Evolutionary conservation across 2,329 filamentous ascomycete species (phyloP).

Genomic region (Epichloe festucae): DNA sequence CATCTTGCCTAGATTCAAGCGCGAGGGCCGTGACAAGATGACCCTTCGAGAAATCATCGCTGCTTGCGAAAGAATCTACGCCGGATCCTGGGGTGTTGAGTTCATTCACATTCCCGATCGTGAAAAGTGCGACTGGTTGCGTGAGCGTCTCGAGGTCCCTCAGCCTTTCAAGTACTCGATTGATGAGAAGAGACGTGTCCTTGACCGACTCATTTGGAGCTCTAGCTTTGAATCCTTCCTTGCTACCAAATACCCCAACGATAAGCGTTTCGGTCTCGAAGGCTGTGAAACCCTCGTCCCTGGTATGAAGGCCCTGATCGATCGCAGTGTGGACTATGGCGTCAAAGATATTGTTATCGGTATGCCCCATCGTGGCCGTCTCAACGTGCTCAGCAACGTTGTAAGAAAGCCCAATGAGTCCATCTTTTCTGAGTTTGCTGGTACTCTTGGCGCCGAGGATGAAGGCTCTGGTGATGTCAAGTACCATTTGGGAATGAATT

Average conservation of each 20-base stretch:
- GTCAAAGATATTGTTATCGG: constrained; percentile 99
- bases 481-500: constrained; percentile 99
- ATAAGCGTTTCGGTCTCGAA: constrained; percentile 98
- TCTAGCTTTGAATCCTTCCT: constrained; percentile 95
- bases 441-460: constrained; percentile 73
- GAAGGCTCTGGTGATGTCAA: constrained; percentile 98
- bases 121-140: constrained; percentile 96
- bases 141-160: constrained; percentile 87
- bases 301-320: constrained; percentile 98
- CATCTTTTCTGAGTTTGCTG: constrained; percentile 97
- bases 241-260: constrained; percentile 96
- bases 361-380: constrained; percentile 96
- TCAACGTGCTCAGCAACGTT: constrained; percentile 96
- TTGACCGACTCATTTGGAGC: constrained; percentile 96
- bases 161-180: constrained; percentile 94
- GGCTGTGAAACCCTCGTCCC: constrained; percentile 94
- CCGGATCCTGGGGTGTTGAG: constrained; percentile 92
- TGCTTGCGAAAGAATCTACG: constrained; percentile 91
- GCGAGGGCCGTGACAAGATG: constrained; percentile 85
- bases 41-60: constrained; percentile 86
- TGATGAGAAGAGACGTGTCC: constrained; percentile 94
- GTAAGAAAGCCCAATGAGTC: constrained; percentile 99
- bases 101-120: constrained; percentile 98
- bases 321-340: constrained; percentile 94
- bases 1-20: constrained; percentile 88